Evolutionary conservation across 331 rosid genomes (phyloP).

Genomic region (Stylosanthes scabra): DNA sequence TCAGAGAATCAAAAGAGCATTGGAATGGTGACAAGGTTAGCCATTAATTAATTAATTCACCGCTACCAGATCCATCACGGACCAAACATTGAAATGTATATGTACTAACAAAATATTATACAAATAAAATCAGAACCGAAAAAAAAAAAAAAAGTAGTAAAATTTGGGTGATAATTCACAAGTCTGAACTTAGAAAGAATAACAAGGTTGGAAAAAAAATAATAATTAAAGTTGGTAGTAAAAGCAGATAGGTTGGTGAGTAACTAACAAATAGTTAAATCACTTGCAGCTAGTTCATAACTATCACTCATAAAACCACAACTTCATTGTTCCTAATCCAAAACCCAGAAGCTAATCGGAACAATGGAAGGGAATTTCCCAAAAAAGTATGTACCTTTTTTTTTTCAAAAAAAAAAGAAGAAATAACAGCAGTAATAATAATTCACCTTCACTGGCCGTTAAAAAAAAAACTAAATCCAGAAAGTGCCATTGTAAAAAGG

Average conservation of each 20-base stretch:
- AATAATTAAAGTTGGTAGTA: constrained; percentile 41
- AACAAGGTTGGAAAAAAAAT: constrained; percentile 41
- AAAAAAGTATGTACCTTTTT: not conserved
- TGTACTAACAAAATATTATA: constrained; percentile 12
- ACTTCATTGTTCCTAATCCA: constrained; percentile 15
- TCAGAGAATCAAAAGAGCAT: constrained; percentile 37
- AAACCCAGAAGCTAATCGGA: constrained; percentile 27
- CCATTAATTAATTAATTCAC: constrained; percentile 30
- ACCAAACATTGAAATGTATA: constrained; percentile 37
- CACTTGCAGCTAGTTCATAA: constrained; percentile 40
- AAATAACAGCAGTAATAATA: not conserved
- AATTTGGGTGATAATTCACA: constrained; percentile 23
- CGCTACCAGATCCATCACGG: constrained; percentile 59
- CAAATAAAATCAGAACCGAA: not conserved
- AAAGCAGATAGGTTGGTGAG: constrained; percentile 39
- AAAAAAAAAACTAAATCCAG: constrained; percentile 38
- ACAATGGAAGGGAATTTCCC: constrained; percentile 34
- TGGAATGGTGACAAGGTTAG: constrained; percentile 18
- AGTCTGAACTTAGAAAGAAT: constrained; percentile 33
- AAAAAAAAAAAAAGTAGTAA: not conserved
- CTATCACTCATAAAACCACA: constrained; percentile 29
- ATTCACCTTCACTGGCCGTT: not conserved
- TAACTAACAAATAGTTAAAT: constrained; percentile 40
- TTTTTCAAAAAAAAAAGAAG: too few species aligned
- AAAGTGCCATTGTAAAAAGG: constrained; percentile 17